Evolutionary conservation across 805 yeast genomes (phyloP).

Genomic region (Starmera caribaea): DNA sequence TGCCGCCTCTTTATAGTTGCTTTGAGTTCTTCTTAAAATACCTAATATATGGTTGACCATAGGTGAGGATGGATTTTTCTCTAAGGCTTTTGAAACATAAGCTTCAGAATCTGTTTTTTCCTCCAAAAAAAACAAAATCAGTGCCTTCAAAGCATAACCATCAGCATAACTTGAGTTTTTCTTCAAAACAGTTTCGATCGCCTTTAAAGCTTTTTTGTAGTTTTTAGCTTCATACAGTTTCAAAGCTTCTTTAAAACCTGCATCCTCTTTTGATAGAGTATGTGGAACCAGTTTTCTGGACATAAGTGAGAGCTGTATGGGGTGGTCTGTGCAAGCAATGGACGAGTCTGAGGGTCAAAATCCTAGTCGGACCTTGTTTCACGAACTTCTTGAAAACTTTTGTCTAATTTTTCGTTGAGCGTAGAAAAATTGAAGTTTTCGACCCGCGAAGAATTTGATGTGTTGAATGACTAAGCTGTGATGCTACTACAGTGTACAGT

Average conservation of each 20-base stretch:
- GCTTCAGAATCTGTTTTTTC: slow-evolving; percentile 55
- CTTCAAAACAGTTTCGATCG: slow-evolving; percentile 67
- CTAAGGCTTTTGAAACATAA: slow-evolving; percentile 50
- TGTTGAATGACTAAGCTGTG: too few relatives aligned
- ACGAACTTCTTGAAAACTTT: too few relatives aligned
- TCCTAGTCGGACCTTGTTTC: too few relatives aligned
- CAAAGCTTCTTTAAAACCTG: slow-evolving; percentile 71
- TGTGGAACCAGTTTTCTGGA: slow-evolving; percentile 1
- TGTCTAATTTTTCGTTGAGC: too few relatives aligned
- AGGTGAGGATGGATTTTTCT: slow-evolving; percentile 50
- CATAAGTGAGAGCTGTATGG: background rate
- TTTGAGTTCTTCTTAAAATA: slow-evolving; percentile 62
- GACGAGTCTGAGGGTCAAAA: too few relatives aligned
- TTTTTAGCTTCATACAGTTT: slow-evolving; percentile 76
- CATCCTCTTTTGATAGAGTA: slow-evolving; percentile 52
- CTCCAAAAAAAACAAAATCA: slow-evolving; percentile 48
- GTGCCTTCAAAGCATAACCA: slow-evolving; percentile 77
- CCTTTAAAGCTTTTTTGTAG: slow-evolving; percentile 75
- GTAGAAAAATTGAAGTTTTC: too few relatives aligned
- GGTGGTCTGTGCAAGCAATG: too few relatives aligned
- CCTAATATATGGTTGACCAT: slow-evolving; percentile 83
- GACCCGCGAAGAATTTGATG: too few relatives aligned
- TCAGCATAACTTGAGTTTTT: slow-evolving; percentile 71
- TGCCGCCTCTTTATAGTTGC: slow-evolving; percentile 67
- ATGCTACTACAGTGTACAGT: too few relatives aligned